Base-by-base conservation (phyloP, 1,284 basidiomycete species). In the Ceratobasidium theobromae region DNA sequence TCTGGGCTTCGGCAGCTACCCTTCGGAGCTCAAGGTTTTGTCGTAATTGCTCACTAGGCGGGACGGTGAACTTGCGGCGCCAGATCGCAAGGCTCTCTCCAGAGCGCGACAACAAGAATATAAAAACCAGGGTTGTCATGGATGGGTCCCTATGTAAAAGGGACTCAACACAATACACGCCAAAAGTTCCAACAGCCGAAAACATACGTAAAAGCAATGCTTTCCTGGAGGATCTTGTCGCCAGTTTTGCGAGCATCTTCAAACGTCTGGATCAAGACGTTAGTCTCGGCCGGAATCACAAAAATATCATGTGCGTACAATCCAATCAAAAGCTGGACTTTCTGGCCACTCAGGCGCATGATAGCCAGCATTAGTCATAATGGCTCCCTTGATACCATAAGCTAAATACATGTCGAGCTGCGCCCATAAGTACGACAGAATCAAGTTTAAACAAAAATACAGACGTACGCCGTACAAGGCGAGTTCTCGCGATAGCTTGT, bases 81-180 rank as follows among this genome's bases (percentile, higher is more conserved):
- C 69, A 70, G 12, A 70, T 68, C 32, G 52, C 69, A 23, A 68
- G 58, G 32, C 68, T 69, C 38, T 64, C 66, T n/a, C 67, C 66
- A 8, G 69, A 62, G 16, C 65, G 65, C 35, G 69, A 70, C 12
- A 70, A 48, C 18, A 70, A 38, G 32, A 70, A 70, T 16, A 68
- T 68, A 53, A 70, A 70, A 30, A 70, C 65, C 18, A 70, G 55
- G 9, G 65, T 67, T 21, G 69, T 70, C n/a, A 54, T 69, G 12
- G 53, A 38, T 2, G 69, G 69, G 30, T 70, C 69, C 23, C 69
- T 70, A 40, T 21, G 33, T 66, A 18, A 58, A 9, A 32, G 27
- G 12, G 25, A 30, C 23, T 25, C 3, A 38, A 2, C 4, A 46
- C 9, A 11, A 25, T 1, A 45, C 12, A 66, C 4, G 30, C 12